phyloP scores from a whole-genome alignment of 2,329 filamentous ascomycete genomes.

The Fusarium annulatum region DNA sequence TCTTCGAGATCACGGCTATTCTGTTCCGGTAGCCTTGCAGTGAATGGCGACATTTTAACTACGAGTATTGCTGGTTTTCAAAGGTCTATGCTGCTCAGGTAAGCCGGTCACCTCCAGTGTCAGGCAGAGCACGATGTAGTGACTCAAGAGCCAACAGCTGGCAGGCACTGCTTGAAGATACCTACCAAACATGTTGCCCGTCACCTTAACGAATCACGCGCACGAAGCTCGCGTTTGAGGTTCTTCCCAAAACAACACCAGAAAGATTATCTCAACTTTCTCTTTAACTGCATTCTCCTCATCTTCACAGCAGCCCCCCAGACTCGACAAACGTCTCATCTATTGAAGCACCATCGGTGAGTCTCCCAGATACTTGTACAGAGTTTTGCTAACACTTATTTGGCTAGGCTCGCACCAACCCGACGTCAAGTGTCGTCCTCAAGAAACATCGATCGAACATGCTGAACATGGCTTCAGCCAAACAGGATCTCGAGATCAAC shows the following conservation, averaged over 20 bases:
- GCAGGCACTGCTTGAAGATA: background rate
- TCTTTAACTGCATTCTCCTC: background rate
- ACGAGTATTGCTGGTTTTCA: fast-evolving
- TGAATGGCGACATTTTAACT: background rate
- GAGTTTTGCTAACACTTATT: no score
- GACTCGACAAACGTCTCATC: fast-evolving
- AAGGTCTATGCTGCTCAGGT: fast-evolving
- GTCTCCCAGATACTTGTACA: background rate
- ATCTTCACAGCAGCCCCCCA: no score
- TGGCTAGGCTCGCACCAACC: background rate
- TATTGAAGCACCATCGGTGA: fast-evolving
- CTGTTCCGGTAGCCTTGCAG: fast-evolving
- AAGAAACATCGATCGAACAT: background rate
- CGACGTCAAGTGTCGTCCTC: fast-evolving
- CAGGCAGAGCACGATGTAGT: background rate
- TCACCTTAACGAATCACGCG: no score
- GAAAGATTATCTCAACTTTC: fast-evolving
- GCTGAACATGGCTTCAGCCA: background rate
- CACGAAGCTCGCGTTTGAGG: fast-evolving
- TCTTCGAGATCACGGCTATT: background rate
- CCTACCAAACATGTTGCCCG: fast-evolving
- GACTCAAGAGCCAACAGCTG: fast-evolving
- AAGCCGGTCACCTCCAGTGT: background rate
- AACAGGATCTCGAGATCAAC: no score
- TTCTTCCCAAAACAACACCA: background rate